These are phyloP conservation scores for Aspergillus floridensis DNA, from an alignment of 2,329 filamentous ascomycete species.

Conservation along the genomic window DNA sequence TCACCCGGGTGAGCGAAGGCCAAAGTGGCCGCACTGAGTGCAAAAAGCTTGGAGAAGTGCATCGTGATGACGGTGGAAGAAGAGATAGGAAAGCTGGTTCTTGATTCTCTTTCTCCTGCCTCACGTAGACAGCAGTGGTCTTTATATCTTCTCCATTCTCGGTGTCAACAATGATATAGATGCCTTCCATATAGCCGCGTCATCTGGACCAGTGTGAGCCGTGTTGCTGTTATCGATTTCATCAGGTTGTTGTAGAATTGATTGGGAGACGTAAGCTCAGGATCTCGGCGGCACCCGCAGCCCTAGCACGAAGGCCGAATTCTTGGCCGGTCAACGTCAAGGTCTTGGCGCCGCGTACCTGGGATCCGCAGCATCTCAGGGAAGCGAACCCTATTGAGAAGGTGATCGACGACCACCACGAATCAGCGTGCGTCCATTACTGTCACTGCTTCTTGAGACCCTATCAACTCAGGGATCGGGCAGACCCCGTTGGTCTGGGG, in stretches of 20 bases:
- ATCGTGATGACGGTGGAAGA: constrained; percentile 7
- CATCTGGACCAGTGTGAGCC: neutral
- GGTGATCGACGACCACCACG: neutral
- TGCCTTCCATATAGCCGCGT: constrained; percentile 3
- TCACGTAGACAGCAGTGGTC: neutral
- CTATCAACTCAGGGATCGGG: constrained; percentile 1
- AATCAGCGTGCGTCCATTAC: neutral
- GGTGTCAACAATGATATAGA: neutral
- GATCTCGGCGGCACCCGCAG: neutral
- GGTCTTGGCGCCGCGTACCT: constrained; percentile 18
- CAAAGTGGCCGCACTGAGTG: constrained; percentile 30
- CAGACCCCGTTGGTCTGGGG: constrained; percentile 3
- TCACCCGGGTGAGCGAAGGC: constrained; percentile 32
- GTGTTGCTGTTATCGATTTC: neutral
- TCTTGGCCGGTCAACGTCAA: neutral
- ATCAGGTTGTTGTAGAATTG: neutral
- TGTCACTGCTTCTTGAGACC: neutral
- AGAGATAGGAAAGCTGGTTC: neutral
- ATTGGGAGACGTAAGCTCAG: neutral
- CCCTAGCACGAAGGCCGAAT: neutral
- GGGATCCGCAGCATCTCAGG: constrained; percentile 7
- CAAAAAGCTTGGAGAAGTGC: constrained; percentile 31
- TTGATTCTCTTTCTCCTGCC: neutral
- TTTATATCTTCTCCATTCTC: neutral
- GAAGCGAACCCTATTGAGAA: neutral